Conservation (phyloP, 441 rosid species). For the Mallotus repandus region DNA sequence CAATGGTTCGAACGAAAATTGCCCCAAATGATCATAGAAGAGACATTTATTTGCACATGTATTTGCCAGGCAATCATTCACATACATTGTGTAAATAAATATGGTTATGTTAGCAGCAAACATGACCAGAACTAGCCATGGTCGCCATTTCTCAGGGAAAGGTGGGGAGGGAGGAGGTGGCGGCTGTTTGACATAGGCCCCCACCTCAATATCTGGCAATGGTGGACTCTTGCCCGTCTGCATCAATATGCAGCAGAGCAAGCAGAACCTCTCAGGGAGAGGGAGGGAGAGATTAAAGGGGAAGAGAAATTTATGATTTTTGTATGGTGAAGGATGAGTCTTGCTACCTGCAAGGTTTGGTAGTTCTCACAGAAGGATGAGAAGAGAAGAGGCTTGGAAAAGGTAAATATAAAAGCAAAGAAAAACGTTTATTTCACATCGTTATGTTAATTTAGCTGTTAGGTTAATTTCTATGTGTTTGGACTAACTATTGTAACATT, state of each 20-base stretch:
- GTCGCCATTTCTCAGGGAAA: conserved; percentile 42
- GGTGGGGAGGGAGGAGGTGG: conserved; percentile 45
- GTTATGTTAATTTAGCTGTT: no score
- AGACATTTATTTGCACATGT: conserved; percentile 39
- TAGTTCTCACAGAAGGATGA: no score
- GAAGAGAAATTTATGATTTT: conserved; percentile 7
- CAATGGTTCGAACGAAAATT: conserved; percentile 67
- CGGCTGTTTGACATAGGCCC: conserved; percentile 17
- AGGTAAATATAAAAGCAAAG: no score
- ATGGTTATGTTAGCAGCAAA: conserved; percentile 39
- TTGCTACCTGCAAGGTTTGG: conserved; percentile 20
- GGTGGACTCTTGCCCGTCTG: conserved; percentile 33
- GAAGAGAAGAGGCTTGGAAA: no score
- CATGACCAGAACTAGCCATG: conserved; percentile 67
- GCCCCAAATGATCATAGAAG: conserved; percentile 43
- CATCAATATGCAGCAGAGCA: no score
- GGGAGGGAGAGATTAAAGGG: background rate
- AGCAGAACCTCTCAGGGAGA: background rate
- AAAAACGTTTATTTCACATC: no score
- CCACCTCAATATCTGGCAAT: conserved; percentile 27
- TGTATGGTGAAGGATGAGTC: conserved; percentile 21
- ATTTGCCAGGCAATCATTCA: conserved; percentile 61
- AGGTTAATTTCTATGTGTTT: no score
- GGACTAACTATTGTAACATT: no score
- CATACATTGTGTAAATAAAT: conserved; percentile 58